Conservation (phyloP, 441 rosid genomes). For the Mallotus repandus region DNA sequence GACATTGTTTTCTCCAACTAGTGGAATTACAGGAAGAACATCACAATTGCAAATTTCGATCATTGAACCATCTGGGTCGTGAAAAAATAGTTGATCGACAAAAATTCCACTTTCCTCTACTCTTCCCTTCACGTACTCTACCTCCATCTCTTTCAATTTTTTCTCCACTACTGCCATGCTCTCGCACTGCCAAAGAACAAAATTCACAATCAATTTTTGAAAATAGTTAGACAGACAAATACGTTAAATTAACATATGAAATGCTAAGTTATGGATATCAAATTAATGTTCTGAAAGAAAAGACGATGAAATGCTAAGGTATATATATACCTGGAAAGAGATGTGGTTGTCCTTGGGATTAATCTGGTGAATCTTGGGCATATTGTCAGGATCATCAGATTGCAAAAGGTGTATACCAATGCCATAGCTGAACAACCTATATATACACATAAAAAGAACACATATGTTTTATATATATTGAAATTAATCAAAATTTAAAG, state of each 20-base stretch:
- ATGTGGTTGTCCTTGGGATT: slow-evolving; percentile 88
- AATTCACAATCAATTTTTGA: too few species aligned
- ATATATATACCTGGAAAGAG: slow-evolving; percentile 51
- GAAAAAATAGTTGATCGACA: slow-evolving; percentile 82
- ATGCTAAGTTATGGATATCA: too few species aligned
- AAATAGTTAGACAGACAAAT: too few species aligned
- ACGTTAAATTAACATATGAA: too few species aligned
- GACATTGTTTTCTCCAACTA: slow-evolving; percentile 33
- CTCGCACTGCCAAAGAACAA: slow-evolving; percentile 46
- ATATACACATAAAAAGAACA: not conserved
- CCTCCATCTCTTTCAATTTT: slow-evolving; percentile 61
- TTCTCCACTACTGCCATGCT: slow-evolving; percentile 79
- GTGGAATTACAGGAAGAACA: slow-evolving; percentile 67
- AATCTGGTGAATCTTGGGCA: slow-evolving; percentile 60
- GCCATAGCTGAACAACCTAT: slow-evolving; percentile 75
- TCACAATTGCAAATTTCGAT: slow-evolving; percentile 91
- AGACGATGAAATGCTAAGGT: too few species aligned
- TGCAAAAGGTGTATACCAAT: slow-evolving; percentile 80
- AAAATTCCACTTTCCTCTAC: slow-evolving; percentile 83
- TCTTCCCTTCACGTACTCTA: slow-evolving; percentile 46
- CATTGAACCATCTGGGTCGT: slow-evolving; percentile 89
- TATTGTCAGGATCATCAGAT: slow-evolving; percentile 60
- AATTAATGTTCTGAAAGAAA: too few species aligned
- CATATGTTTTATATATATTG: too few species aligned
- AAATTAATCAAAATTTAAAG: too few species aligned